phyloP scores from a whole-genome alignment of 305 asterid genomes.

The Nicotiana rustica region DNA sequence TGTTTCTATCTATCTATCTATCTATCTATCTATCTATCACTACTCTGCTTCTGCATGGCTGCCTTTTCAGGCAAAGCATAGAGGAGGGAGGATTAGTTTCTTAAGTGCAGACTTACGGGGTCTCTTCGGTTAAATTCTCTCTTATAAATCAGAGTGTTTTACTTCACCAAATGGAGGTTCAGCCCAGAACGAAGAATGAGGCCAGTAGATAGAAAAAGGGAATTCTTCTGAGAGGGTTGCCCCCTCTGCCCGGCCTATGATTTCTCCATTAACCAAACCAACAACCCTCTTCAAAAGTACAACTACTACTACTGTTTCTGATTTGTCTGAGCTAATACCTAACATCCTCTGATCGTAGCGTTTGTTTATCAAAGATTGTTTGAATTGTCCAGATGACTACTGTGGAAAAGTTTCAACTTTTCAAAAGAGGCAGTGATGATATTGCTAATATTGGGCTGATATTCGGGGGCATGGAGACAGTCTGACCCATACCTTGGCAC shows the following conservation, averaged over 20 bases:
- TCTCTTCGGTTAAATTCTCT: conserved; percentile 28
- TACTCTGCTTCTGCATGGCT: background rate
- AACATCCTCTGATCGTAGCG: background rate
- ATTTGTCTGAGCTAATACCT: background rate
- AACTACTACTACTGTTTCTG: background rate
- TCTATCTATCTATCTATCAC: background rate
- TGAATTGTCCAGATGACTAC: background rate
- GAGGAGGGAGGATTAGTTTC: background rate
- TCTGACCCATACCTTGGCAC: conserved; percentile 34
- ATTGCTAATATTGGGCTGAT: background rate
- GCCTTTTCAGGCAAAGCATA: conserved; percentile 7
- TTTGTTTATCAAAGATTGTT: background rate
- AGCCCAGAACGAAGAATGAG: background rate
- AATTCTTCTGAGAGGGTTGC: background rate
- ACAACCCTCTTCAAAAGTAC: conserved; percentile 1
- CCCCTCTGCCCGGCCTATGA: background rate
- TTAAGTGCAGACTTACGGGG: conserved; percentile 24
- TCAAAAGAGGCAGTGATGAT: conserved; percentile 38
- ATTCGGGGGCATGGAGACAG: conserved; percentile 7
- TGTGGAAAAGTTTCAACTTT: background rate
- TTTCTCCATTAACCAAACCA: background rate
- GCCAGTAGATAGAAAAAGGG: background rate
- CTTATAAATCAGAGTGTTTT: conserved; percentile 21
- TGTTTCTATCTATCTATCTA: background rate
- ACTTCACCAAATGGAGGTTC: background rate